Conservation (phyloP, 2,329 filamentous ascomycete genomes). For the Aspergillus ochraceoroseus region DNA sequence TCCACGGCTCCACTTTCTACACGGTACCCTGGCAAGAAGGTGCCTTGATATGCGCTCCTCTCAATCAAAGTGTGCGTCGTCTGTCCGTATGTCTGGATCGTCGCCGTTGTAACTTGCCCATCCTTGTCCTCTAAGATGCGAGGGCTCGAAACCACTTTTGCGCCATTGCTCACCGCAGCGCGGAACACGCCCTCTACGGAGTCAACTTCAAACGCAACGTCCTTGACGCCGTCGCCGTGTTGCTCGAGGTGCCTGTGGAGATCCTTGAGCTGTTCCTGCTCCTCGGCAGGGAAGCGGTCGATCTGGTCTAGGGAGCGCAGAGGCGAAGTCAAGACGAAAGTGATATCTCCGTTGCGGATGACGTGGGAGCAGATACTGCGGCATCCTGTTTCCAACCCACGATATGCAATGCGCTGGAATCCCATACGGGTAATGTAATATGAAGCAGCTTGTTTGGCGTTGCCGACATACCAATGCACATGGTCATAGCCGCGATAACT, state of each 20-base stretch:
- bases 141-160: conserved; percentile 40
- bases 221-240: conserved; percentile 91
- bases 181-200: conserved; percentile 74
- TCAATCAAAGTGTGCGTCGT: conserved; percentile 90
- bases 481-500: conserved; percentile 79
- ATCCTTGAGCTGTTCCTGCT: conserved; percentile 62
- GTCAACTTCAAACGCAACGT: conserved; percentile 93
- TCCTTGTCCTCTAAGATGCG: conserved; percentile 58
- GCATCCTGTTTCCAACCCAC: conserved; percentile 81
- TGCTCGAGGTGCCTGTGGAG: conserved; percentile 78
- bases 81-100: conserved; percentile 88
- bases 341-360: conserved; percentile 41
- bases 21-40: conserved; percentile 80
- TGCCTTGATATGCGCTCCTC: conserved; percentile 62
- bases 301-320: conserved; percentile 60
- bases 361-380: conserved; percentile 79
- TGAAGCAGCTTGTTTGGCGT: conserved; percentile 87
- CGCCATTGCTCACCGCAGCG: conserved; percentile 58
- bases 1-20: conserved; percentile 47
- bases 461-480: conserved; percentile 93
- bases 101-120: conserved; percentile 67
- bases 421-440: conserved; percentile 87
- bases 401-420: conserved; percentile 76
- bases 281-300: conserved; percentile 52
- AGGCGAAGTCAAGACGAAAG: conserved; percentile 42